Conservation (phyloP, 2,329 filamentous ascomycete genomes). For the Raffaelea arxii region DNA sequence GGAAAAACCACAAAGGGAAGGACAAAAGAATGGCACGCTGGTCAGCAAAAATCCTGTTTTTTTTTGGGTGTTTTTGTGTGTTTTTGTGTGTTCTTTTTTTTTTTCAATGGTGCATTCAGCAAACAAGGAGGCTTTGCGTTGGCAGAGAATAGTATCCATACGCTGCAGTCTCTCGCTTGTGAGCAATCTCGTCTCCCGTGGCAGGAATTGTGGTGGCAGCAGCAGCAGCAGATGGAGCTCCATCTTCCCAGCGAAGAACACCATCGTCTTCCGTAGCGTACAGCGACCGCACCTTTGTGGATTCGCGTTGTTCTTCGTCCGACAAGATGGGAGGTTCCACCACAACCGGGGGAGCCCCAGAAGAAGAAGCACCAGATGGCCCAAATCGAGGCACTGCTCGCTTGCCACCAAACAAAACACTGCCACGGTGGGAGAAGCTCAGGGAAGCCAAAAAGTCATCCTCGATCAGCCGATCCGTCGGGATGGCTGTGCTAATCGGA, state of each 20-base stretch:
- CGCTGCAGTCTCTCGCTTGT: no score
- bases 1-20: background rate
- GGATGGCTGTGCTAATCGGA: slow-evolving; percentile 47
- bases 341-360: background rate
- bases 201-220: background rate
- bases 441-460: slow-evolving; percentile 47
- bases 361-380: slow-evolving; percentile 3
- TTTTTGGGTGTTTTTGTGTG: no score
- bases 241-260: slow-evolving; percentile 43
- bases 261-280: slow-evolving; percentile 48
- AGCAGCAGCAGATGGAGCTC: slow-evolving; percentile 12
- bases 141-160: slow-evolving; percentile 5
- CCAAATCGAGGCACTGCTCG: slow-evolving; percentile 16
- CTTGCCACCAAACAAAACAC: slow-evolving; percentile 49
- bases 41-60: no score
- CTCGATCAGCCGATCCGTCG: slow-evolving; percentile 45
- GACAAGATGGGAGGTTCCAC: slow-evolving; percentile 22
- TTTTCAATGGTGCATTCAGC: no score
- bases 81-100: no score
- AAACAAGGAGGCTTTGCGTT: slow-evolving; percentile 19
- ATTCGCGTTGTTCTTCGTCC: slow-evolving; percentile 50
- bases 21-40: background rate
- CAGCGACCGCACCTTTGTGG: slow-evolving; percentile 58
- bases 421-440: slow-evolving; percentile 54
- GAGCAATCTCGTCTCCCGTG: no score